phyloP scores from a whole-genome alignment of 345 rosid species.

The Salix suchowensis region DNA sequence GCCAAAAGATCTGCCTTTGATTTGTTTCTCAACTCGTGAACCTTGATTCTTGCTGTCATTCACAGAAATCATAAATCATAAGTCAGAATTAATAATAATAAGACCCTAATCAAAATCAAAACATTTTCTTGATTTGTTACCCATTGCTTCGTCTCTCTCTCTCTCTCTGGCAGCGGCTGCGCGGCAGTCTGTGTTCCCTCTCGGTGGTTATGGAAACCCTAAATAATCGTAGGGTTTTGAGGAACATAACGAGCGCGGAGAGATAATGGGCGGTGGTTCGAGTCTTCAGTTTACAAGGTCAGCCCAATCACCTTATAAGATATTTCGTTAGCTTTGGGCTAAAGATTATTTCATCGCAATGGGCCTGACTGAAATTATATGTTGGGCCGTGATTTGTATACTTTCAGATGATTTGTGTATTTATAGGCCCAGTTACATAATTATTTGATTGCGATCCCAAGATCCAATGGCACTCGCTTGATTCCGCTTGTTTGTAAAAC shows the following conservation, averaged over 20 bases:
- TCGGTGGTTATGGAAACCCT: neutral
- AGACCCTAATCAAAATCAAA: neutral
- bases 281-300: neutral
- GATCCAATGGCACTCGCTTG: too few species aligned
- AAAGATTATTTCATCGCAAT: neutral
- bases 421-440: neutral
- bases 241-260: neutral
- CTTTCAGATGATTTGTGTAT: neutral
- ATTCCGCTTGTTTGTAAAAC: too few species aligned
- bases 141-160: neutral
- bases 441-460: too few species aligned
- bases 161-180: neutral
- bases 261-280: neutral
- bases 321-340: neutral
- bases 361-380: neutral
- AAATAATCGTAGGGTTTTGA: neutral
- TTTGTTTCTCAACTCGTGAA: constrained; percentile 59
- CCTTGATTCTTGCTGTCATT: constrained; percentile 64
- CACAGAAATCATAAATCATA: neutral
- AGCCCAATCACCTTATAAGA: neutral
- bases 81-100: neutral
- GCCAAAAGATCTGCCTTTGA: constrained; percentile 44
- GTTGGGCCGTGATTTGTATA: neutral
- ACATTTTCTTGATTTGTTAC: neutral
- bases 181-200: neutral